Percentiles rank a stretch among this genome's conserved stretches.
These are phyloP conservation scores for Pseudotsuga menziesii DNA, from an alignment of 75 land plant species.

Conservation along the genomic window DNA sequence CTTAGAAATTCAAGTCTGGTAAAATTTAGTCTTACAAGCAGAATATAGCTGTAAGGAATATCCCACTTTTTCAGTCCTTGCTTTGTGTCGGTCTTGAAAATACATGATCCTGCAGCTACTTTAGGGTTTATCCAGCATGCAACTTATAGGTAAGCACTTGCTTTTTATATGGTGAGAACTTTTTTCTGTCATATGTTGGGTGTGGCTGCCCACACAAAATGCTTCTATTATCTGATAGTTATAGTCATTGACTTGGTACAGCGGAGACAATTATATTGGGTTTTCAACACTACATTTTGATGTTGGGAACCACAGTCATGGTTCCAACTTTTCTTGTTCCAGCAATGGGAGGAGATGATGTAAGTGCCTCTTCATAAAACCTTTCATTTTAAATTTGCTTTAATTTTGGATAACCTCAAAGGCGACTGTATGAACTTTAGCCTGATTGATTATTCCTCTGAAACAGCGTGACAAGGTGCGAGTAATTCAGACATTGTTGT, in stretches of 20 bases:
- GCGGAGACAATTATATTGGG: slow-evolving; percentile 80
- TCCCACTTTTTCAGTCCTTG: no score
- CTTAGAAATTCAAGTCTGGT: no score
- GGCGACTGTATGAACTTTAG: not conserved
- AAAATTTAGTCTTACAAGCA: not conserved
- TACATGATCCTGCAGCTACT: no score
- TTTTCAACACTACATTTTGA: slow-evolving; percentile 88
- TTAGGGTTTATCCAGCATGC: not conserved
- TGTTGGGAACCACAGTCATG: slow-evolving; percentile 88
- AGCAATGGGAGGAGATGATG: slow-evolving; percentile 68
- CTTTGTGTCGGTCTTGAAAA: no score
- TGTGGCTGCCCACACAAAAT: not conserved
- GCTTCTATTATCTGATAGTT: not conserved
- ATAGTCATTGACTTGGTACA: slow-evolving; percentile 29
- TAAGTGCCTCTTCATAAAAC: slow-evolving; percentile 24
- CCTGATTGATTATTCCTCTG: not conserved
- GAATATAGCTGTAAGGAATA: not conserved
- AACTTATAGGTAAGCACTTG: not conserved
- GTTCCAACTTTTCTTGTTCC: slow-evolving; percentile 76
- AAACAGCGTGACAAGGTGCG: slow-evolving; percentile 26
- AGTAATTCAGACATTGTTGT: slow-evolving; percentile 48
- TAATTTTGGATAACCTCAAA: not conserved
- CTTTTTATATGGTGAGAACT: not conserved
- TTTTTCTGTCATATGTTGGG: not conserved
- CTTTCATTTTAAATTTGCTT: not conserved